Base-by-base conservation (phyloP, 1,139 yeast species). In the Suhomyces terraborum region DNA sequence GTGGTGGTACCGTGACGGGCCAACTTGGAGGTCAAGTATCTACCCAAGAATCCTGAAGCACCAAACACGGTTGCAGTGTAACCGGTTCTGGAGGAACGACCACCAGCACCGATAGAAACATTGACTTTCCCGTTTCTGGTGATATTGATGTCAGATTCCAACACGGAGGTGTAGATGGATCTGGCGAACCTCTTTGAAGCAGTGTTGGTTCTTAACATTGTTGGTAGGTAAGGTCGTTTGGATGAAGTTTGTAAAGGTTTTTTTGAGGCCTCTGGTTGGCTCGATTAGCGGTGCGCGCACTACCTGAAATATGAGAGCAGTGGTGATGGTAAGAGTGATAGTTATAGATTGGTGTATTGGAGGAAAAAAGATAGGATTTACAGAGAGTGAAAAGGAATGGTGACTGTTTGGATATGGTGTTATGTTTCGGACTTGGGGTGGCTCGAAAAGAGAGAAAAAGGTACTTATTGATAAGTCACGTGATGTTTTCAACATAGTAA, bases 31-130 rank as follows among this genome's bases (percentile, higher is more conserved):
- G 80, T 76, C 49, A 88, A 64, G 53, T 84, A 79, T 42, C 89
- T 79, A 28, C 96, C 96, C 47, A 88, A 69, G 62, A 84, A 82
- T 1, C 96, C 95, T 39, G 81, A 67, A 25, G 87, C 89, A 9
- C 96, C 96, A 57, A 88, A 88, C 3, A 88, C 93, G 6, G 96
- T 87, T 21, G 93, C 95, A 6, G 93, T 86, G 67, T 82, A 86
- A 2, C 96, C 96, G n/a, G 93, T 83, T 69, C 95, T 77, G 27
- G 95, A 87, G 8, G 95, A 84, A 49, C 88, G 77, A 30, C 96
- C 95, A 33, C 95, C 95, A 37, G 80, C 67, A 46, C 96, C 96
- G 29, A 74, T 73, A 17, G 86, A 64, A 40, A 84, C 62, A 53
- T 81, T 75, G 32, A 88, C 83, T 59, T 88, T 86, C 27, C 96